These are phyloP conservation scores for Penicillium manginii DNA, from an alignment of 495 filamentous ascomycete genomes.

Conservation along the genomic window DNA sequence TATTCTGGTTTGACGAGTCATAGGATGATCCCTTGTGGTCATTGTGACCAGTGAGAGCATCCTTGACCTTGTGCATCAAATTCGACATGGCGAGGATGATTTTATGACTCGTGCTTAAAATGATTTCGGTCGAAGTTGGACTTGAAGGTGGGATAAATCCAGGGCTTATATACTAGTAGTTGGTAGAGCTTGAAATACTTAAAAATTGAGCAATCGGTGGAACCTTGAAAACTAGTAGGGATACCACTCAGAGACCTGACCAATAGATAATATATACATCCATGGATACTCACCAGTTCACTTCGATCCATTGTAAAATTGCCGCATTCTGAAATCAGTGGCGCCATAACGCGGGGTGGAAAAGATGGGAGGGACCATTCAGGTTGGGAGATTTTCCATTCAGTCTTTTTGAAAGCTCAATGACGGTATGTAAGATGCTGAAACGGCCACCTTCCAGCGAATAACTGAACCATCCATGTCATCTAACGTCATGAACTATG, in stretches of 20 bases:
- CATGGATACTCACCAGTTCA: too few relatives aligned
- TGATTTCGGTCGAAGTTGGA: too few relatives aligned
- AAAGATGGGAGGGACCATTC: background rate
- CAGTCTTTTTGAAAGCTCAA: background rate
- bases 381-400: background rate
- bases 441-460: background rate
- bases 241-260: too few relatives aligned
- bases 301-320: too few relatives aligned
- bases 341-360: background rate
- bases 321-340: background rate
- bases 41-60: slow-evolving; percentile 56
- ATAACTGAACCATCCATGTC: background rate
- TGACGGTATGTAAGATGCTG: background rate
- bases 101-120: background rate
- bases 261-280: too few relatives aligned
- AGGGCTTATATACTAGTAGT: too few relatives aligned
- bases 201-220: too few relatives aligned
- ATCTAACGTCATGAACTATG: too few relatives aligned
- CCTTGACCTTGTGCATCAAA: slow-evolving; percentile 75
- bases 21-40: slow-evolving; percentile 47
- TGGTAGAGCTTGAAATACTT: too few relatives aligned
- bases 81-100: slow-evolving; percentile 59
- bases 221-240: too few relatives aligned
- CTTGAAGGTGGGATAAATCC: too few relatives aligned
- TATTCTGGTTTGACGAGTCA: slow-evolving; percentile 19